Evolutionary conservation across 2,329 filamentous ascomycete species (phyloP), one percentile per base, ranked within the genome.

Genomic region (Ophiocordyceps camponoti-saundersi): DNA sequence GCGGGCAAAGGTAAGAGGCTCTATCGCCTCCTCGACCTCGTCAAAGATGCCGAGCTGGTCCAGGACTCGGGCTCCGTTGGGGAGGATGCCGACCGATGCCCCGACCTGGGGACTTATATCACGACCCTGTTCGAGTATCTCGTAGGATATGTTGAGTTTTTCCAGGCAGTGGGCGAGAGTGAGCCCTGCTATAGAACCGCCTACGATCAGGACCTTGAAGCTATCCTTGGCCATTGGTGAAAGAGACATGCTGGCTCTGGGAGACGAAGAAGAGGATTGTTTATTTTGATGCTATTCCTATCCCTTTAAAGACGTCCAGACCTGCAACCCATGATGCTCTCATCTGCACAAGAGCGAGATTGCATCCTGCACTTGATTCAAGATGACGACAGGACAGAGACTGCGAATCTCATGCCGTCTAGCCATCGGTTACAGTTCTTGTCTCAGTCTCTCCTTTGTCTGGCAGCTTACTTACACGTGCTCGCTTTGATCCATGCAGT

Each of bases 171-270:
- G 46, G 11, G 56, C 55, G 29, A 57, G 48, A 2, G 53, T 47
- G 3, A 57, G 50, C 5, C 72, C 73, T 3, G 65, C 60, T 15
- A 75, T 57, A 30, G 66, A 64, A 5, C 68, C 72, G 16, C 72
- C 71, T 1, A 63, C 66, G 32, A 75, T 72, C 7, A 53, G 18
- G 13, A 53, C 49, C 13, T 46, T 49, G 40, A 53, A 50, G 18
- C 44, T 51, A 54, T 60, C 39, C 44, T 20, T 40, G 2, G 36
- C 7, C 7, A 34, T 16, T 15, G 6, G 12, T 15, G 5, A 2
- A 20, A 40, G 36, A 20, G 36, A 7, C 36, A 40, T 40, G n/a
- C 1, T 20, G n/a, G 10, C 21, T 20, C 21, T 7, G 8, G 15
- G 34, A 39, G 34, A n/a, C 6, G 34, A 18, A n/a, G 34, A 18